Evolutionary conservation across 2,329 filamentous ascomycete species (phyloP).

Genomic region (Colletotrichum liaoningense): DNA sequence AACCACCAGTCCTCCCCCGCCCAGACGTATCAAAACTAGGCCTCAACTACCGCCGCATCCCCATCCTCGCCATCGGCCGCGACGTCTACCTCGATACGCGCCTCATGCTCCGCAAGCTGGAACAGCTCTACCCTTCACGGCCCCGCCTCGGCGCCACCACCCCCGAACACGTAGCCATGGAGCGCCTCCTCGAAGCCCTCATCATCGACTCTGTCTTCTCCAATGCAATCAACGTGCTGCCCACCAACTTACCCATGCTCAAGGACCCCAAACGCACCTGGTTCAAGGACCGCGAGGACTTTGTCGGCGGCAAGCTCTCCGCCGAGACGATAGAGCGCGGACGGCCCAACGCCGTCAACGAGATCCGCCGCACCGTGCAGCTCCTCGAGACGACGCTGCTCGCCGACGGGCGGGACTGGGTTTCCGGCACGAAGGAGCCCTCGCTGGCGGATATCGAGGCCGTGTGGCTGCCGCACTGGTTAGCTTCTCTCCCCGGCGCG

Average conservation of each 20-base stretch:
- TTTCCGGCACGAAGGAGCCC: constrained; percentile 64
- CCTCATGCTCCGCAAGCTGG: constrained; percentile 74
- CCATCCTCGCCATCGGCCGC: constrained; percentile 72
- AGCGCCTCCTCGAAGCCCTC: constrained; percentile 67
- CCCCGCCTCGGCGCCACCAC: constrained; percentile 50
- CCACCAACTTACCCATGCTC: constrained; percentile 63
- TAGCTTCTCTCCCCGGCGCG: constrained; percentile 64
- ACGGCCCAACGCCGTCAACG: constrained; percentile 66
- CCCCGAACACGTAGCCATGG: constrained; percentile 56
- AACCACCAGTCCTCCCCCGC: constrained; percentile 74
- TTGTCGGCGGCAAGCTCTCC: constrained; percentile 44
- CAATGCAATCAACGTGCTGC: constrained; percentile 66
- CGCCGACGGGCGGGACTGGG: constrained; percentile 74
- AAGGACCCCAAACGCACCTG: constrained; percentile 69
- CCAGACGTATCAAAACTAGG: constrained; percentile 72
- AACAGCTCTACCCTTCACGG: constrained; percentile 62
- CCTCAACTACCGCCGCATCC: constrained; percentile 76
- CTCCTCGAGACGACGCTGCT: constrained; percentile 72
- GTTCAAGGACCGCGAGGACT: constrained; percentile 64
- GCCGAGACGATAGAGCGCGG: constrained; percentile 39
- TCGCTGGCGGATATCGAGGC: constrained; percentile 76
- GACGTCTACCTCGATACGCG: constrained; percentile 78
- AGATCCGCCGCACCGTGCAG: constrained; percentile 65
- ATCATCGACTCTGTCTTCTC: constrained; percentile 70
- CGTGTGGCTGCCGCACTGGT: constrained; percentile 76